A percentile compares a stretch with the other conserved stretches of the same genome.
Evolutionary conservation across 2,329 filamentous ascomycete species (phyloP).

Genomic region (Penicillium sp.): DNA sequence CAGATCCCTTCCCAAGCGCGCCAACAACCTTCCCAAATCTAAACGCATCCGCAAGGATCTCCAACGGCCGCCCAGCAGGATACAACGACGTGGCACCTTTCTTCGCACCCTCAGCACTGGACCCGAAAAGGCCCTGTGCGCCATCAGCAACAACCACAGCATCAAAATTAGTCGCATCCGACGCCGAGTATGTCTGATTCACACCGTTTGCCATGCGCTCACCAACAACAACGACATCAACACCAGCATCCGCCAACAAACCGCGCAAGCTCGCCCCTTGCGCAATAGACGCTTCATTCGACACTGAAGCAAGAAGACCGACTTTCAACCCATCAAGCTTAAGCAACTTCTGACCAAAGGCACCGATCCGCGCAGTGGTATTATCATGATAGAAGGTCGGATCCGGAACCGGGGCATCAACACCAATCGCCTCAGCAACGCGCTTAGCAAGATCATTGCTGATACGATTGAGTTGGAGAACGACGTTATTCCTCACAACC

Average conservation of each 20-base stretch:
- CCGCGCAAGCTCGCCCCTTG: constrained; percentile 50
- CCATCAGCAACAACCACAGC: constrained; percentile 55
- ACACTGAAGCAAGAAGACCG: constrained; percentile 54
- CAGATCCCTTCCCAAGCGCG: constrained; percentile 48
- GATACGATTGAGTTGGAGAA: constrained; percentile 64
- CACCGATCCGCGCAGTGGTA: constrained; percentile 56
- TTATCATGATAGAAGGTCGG: constrained; percentile 64
- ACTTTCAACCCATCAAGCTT: constrained; percentile 60
- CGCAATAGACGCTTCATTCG: constrained; percentile 41
- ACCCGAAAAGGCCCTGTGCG: constrained; percentile 49
- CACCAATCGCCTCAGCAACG: constrained; percentile 58
- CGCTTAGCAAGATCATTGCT: constrained; percentile 62
- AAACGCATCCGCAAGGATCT: constrained; percentile 60
- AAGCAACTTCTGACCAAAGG: constrained; percentile 54
- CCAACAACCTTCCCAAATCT: constrained; percentile 66
- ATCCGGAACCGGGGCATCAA: constrained; percentile 56
- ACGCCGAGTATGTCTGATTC: constrained; percentile 59
- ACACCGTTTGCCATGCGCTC: constrained; percentile 54
- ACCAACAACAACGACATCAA: constrained; percentile 57
- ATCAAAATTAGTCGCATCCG: constrained; percentile 50
- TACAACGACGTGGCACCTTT: constrained; percentile 53
- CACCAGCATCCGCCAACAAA: constrained; percentile 39
- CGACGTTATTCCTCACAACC: constrained; percentile 59
- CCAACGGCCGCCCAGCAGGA: constrained; percentile 57
- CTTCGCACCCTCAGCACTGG: not conserved